Conservation (phyloP, 1,284 basidiomycete genomes). For the Boletus calvinii region DNA sequence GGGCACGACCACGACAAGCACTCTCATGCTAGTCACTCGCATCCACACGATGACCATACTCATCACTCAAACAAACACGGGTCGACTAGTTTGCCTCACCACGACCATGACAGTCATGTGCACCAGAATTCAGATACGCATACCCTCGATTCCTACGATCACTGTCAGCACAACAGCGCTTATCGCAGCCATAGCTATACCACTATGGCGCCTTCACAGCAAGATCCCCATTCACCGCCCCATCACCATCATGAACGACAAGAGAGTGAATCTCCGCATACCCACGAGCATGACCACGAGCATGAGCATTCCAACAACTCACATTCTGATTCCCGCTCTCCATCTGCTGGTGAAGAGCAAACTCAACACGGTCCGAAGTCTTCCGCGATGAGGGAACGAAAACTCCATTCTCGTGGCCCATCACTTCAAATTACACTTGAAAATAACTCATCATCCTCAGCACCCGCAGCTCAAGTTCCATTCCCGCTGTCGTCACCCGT, state of each 20-base stretch:
- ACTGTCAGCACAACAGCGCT: conserved; percentile 17
- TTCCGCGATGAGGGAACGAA: conserved; percentile 30
- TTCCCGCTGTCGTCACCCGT: conserved; percentile 47
- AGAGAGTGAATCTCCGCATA: conserved; percentile 18
- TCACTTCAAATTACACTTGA: conserved; percentile 33
- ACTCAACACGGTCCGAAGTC: conserved; percentile 8
- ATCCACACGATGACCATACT: conserved; percentile 22
- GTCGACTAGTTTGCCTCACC: conserved; percentile 7
- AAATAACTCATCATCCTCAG: conserved; percentile 57
- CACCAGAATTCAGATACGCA: conserved; percentile 37
- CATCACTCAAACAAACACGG: conserved; percentile 13
- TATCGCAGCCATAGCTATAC: conserved; percentile 10
- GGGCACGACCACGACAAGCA: conserved; percentile 42
- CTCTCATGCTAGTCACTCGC: conserved; percentile 23
- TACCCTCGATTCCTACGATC: conserved; percentile 11
- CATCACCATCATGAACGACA: conserved; percentile 16
- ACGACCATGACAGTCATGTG: conserved; percentile 23
- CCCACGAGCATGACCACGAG: conserved; percentile 6
- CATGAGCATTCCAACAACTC: conserved; percentile 25
- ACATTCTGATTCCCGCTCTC: conserved; percentile 37
- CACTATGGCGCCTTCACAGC: conserved; percentile 17
- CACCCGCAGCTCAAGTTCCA: conserved; percentile 63
- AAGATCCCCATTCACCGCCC: conserved; percentile 32
- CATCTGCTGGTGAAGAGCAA: conserved; percentile 4
- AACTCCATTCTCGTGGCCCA: conserved; percentile 35